Evolutionary conservation across 257 asterid species (phyloP), one percentile per base, ranked within the genome.

Genomic region (Penstemon eatonii): DNA sequence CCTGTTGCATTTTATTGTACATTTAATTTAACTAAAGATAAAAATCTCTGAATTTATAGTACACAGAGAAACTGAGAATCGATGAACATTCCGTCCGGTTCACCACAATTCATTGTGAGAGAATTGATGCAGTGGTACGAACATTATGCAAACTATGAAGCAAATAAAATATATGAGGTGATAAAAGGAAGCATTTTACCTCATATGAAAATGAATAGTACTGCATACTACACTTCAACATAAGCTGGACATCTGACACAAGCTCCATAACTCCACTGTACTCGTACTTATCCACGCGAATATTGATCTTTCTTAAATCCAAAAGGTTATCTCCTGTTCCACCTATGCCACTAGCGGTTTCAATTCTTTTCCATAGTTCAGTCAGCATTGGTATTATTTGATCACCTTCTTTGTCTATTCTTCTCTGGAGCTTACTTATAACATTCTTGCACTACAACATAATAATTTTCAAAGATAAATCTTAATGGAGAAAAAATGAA

Each of bases 281-380:
- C 75, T 83, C 95, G 0, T 59, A 75, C 75, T 80, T 84, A 71
- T 94, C 96, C 53, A 94, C 79, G 57, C 92, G 92, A 67, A 76
- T 51, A 75, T 83, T 84, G 63, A 94, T 82, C 83, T 84, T 89
- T 57, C 82, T 83, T 42, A 89, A 74, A 78, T 90, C 90, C 78
- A 91, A 74, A 73, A 84, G 70, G 80, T 63, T 79, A 80, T 91
- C 92, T 54, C 80, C 87, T 18, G 84, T 1, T 65, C 82, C 83
- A 71, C 80, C 80, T 67, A 75, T 54, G 36, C 67, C 79, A 69
- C 83, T 73, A 56, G 96, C 79, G 79, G 77, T 82, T 63, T 84
- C 95, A 37, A 83, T 83, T 81, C 88, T 89, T 82, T 83, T 91
- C 99, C 99, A 94, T 63, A 91, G 89, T 67, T 88, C 96, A 65